Percentiles rank a stretch among this genome's conserved stretches.
phyloP scores from a whole-genome alignment of 345 rosid species.

The Moringa oleifera region DNA sequence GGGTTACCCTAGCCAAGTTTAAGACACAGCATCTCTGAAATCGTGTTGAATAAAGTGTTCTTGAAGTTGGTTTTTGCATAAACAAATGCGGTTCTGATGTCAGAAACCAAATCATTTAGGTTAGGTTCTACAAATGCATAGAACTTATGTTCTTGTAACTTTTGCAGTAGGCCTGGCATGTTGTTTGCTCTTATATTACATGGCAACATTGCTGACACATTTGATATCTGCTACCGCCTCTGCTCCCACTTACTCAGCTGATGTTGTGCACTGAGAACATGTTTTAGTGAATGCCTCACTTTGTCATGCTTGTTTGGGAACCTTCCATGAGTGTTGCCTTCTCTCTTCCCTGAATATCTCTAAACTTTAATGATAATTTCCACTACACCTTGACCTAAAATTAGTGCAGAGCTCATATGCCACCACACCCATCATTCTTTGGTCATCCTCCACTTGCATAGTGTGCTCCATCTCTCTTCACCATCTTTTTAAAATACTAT shows the following conservation, averaged over 20 bases:
- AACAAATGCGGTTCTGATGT: no score
- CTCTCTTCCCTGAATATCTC: slow-evolving; percentile 7
- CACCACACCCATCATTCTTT: slow-evolving; percentile 16
- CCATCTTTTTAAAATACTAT: slow-evolving; percentile 6
- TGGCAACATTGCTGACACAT: not conserved
- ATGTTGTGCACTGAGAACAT: not conserved
- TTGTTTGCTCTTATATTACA: no score
- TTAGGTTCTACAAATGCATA: no score
- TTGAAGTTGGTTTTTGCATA: no score
- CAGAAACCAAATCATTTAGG: no score
- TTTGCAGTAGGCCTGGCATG: no score
- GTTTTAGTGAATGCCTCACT: slow-evolving; percentile 1
- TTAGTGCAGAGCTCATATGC: slow-evolving; percentile 12
- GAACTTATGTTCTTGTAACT: no score
- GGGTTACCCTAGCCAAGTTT: no score
- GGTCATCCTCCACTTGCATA: slow-evolving; percentile 33
- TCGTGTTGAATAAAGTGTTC: no score
- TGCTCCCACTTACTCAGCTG: slow-evolving; percentile 2
- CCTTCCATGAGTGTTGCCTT: not conserved
- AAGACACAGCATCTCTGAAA: no score
- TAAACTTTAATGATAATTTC: slow-evolving; percentile 6
- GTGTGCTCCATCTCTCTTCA: slow-evolving; percentile 24
- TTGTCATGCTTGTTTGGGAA: slow-evolving; percentile 1
- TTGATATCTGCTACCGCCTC: not conserved
- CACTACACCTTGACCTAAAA: slow-evolving; percentile 17